A percentile compares a stretch with the other conserved stretches of the same genome.
phyloP scores from a whole-genome alignment of 192 early-diverging fungal genomes.

The Entophlyctis luteolus region DNA sequence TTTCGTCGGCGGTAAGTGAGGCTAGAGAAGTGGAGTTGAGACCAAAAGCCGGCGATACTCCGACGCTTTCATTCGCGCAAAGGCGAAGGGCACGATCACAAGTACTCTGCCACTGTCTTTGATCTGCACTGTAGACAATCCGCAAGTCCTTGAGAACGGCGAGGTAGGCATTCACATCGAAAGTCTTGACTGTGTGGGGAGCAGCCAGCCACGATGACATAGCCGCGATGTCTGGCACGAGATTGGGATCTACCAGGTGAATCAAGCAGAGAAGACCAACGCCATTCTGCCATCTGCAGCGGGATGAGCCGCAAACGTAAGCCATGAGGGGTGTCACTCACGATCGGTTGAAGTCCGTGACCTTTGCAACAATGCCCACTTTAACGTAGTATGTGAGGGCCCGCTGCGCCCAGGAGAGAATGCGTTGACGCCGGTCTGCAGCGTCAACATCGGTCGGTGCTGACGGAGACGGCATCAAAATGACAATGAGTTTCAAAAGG shows the following conservation, averaged over 20 bases:
- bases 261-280: constrained; percentile 12
- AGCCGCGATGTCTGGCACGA: constrained; percentile 10
- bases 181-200: not conserved
- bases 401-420: constrained; percentile 3
- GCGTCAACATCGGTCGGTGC: not conserved
- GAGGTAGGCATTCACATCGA: not conserved
- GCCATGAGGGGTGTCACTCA: not conserved
- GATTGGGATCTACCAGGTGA: not conserved
- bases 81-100: constrained; percentile 10
- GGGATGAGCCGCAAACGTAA: not conserved
- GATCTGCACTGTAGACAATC: constrained; percentile 3
- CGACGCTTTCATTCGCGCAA: too few relatives aligned
- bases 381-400: not conserved
- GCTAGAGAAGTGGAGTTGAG: too few relatives aligned
- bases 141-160: not conserved
- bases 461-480: not conserved
- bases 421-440: not conserved
- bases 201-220: not conserved
- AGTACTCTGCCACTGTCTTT: not conserved
- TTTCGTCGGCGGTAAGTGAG: too few relatives aligned
- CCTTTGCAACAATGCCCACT: constrained; percentile 12
- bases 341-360: constrained; percentile 8
- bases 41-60: too few relatives aligned
- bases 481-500: not conserved
- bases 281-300: constrained; percentile 12